phyloP scores from a whole-genome alignment of 75 land plant genomes.

The Sequoiadendron giganteum region DNA sequence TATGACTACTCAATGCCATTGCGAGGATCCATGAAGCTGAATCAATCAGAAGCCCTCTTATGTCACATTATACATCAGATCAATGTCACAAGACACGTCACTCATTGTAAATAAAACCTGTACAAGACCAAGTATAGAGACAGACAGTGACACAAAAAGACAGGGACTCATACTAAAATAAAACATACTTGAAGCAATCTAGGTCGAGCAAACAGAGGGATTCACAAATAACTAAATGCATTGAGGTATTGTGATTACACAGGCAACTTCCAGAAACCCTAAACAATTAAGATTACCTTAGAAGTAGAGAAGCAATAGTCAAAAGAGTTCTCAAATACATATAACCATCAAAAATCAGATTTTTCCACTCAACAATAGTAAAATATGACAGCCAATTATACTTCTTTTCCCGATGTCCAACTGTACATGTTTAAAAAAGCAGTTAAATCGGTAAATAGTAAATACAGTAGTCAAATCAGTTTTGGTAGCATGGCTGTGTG shows the following conservation, averaged over 20 bases:
- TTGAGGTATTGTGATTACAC: background rate
- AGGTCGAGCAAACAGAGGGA: background rate
- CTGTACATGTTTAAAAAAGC: background rate
- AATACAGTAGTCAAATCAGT: background rate
- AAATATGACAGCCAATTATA: background rate
- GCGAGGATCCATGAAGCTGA: background rate
- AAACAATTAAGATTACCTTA: background rate
- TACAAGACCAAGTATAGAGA: background rate
- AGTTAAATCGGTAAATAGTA: background rate
- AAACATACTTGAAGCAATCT: background rate
- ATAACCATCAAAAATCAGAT: background rate
- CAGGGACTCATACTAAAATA: background rate
- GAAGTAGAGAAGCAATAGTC: background rate
- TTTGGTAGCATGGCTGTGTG: background rate
- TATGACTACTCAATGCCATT: background rate
- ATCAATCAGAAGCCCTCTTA: background rate
- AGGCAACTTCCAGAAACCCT: background rate
- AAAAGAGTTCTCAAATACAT: background rate
- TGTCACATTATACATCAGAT: background rate
- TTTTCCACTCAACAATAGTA: background rate
- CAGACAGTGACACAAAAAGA: background rate
- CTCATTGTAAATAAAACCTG: background rate
- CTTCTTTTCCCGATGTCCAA: background rate
- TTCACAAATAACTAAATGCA: background rate
- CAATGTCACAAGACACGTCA: background rate